Evolutionary conservation across 495 filamentous ascomycete genomes (phyloP), one percentile per base, ranked within the genome.

Genomic region (Xylaria curta): DNA sequence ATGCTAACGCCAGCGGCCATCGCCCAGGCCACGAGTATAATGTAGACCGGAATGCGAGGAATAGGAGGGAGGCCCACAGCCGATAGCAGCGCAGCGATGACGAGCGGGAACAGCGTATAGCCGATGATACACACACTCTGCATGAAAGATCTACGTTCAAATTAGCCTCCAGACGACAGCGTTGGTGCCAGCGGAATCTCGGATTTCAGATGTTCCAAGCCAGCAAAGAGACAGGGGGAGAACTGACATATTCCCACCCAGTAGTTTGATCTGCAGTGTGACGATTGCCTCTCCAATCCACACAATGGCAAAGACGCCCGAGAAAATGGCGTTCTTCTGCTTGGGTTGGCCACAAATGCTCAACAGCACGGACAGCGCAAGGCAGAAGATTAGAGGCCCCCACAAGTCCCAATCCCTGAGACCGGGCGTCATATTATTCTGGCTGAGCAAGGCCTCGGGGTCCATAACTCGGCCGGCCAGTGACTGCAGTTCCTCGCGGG

Each of bases 251-350:
- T 97, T 97, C 33, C 96, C 96, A 60, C 96, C 96, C 70, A 99
- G 84, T 77, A 99, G 84, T 85, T 97, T 97, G 78, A 99, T 98
- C 88, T 99, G 96, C 78, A 95, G 83, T n/a, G 96, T 99, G 70
- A 99, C 95, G 19, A 98, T 92, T 1, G 95, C 95, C 85, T 98
- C 94, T 9, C 95, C 96, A 66, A 98, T 89, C 96, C 96, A 99
- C 47, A 99, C 92, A 77, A 96, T 91, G 31, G 93, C 91, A 84
- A 99, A 99, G 24, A 98, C 94, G 12, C 96, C 97, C 31, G 92
- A 94, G 82, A 99, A 99, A 58, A 98, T 95, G 68, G 92, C 80
- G 31, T 91, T 91, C 80, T 91, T 91, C 84, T 99, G 95, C 49
- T 92, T 87, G 4, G 87, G 85, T 73, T 90, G 85, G 2, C 92